Conservation (phyloP, 139 green algal species). For the Ostreobium quekettii region DNA sequence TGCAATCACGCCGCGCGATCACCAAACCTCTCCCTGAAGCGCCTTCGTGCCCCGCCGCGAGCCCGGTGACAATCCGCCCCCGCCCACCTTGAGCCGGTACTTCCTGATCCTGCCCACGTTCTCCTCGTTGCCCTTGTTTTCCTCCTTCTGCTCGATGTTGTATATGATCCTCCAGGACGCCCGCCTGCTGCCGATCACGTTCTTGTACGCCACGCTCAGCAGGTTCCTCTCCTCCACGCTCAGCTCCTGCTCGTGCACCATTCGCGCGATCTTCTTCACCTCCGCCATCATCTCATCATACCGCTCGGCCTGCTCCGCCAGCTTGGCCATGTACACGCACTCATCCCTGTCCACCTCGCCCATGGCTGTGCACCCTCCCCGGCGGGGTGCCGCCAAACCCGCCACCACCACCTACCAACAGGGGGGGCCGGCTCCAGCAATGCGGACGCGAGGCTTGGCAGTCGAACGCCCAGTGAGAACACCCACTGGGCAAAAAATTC, state of each 20-base stretch:
- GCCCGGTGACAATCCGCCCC: background rate
- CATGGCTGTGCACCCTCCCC: background rate
- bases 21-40: too few species aligned
- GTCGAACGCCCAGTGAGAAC: too few species aligned
- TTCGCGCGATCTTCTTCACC: conserved; percentile 92
- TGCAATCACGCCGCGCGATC: too few species aligned
- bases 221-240: conserved; percentile 97
- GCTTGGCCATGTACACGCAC: conserved; percentile 82
- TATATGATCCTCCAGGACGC: conserved; percentile 96
- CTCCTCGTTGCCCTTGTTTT: conserved; percentile 94
- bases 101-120: conserved; percentile 89
- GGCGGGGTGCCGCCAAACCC: too few species aligned
- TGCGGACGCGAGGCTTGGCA: too few species aligned
- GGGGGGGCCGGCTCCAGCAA: too few species aligned
- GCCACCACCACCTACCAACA: too few species aligned
- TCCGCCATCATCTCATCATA: conserved; percentile 86
- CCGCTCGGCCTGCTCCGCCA: conserved; percentile 94
- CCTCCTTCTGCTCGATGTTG: conserved; percentile 99
- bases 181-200: conserved; percentile 89
- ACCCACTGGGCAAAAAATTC: too few species aligned
- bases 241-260: conserved; percentile 88
- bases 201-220: conserved; percentile 98
- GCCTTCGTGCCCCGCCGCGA: too few species aligned
- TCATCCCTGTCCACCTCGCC: conserved; percentile 1
- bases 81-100: conserved; percentile 75